Conservation (phyloP, 2,329 filamentous ascomycete species). For the Trichoderma afroharzianum region DNA sequence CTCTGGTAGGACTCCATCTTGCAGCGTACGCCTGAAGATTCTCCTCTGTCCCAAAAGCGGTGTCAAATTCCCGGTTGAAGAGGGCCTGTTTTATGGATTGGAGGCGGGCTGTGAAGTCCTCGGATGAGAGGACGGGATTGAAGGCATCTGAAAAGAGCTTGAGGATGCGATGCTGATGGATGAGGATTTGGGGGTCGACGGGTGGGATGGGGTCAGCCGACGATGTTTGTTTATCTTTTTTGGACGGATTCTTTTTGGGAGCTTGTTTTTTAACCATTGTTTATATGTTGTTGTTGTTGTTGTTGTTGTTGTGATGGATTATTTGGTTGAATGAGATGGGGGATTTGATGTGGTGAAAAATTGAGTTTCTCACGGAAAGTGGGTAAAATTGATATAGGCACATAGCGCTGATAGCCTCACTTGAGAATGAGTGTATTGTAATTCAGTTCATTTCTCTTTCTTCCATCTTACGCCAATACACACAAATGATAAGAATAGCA, state of each 20-base stretch:
- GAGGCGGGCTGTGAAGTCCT: conserved; percentile 53
- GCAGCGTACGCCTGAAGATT: conserved; percentile 80
- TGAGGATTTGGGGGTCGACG: conserved; percentile 20
- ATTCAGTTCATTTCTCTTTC: background rate
- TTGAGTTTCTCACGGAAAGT: background rate
- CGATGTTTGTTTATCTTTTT: background rate
- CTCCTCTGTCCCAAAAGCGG: conserved; percentile 70
- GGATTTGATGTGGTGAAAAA: conserved; percentile 3
- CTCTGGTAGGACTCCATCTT: conserved; percentile 84
- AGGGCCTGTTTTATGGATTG: conserved; percentile 84
- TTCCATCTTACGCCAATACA: background rate
- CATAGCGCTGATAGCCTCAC: background rate
- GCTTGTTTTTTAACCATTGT: background rate
- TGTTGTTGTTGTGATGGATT: background rate
- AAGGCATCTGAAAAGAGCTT: conserved; percentile 70
- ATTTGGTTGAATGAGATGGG: background rate
- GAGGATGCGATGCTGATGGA: conserved; percentile 63
- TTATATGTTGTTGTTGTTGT: background rate
- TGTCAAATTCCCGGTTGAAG: conserved; percentile 77
- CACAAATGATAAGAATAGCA: background rate
- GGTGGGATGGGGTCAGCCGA: background rate
- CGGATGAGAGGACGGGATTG: conserved; percentile 43
- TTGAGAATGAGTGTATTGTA: background rate
- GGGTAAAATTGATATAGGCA: background rate
- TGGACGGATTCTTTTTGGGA: background rate